Percentiles rank a stretch among this genome's conserved stretches.
These are phyloP conservation scores for Gossypium davidsonii DNA, from an alignment of 441 rosid species.

Conservation along the genomic window DNA sequence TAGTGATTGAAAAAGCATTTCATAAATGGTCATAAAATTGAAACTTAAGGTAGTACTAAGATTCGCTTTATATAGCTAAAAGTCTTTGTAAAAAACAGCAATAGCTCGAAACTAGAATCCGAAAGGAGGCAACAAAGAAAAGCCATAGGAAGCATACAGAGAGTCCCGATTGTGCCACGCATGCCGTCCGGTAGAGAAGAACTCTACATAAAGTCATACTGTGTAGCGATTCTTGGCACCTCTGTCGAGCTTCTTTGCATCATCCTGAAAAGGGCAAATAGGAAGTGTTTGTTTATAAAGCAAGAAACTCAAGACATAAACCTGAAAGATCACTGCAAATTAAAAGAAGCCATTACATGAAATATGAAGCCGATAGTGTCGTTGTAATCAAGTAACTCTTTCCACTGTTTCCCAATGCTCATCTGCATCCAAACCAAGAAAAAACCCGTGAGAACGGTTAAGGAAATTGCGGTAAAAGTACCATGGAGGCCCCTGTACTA, in stretches of 20 bases:
- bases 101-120: background rate
- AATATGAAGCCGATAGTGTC: constrained; percentile 60
- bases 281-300: background rate
- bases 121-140: background rate
- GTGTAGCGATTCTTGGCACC: constrained; percentile 44
- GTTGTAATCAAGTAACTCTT: constrained; percentile 59
- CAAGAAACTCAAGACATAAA: background rate
- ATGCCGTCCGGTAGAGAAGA: background rate
- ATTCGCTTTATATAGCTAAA: background rate
- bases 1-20: background rate
- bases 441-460: background rate
- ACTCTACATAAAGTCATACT: constrained; percentile 9
- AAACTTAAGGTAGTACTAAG: background rate
- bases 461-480: too few relatives aligned
- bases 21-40: background rate
- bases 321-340: background rate
- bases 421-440: constrained; percentile 31
- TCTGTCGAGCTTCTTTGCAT: constrained; percentile 40
- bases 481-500: too few relatives aligned
- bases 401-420: constrained; percentile 92
- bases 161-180: background rate
- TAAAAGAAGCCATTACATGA: constrained; percentile 45
- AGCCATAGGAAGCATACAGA: background rate
- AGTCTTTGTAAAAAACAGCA: background rate
- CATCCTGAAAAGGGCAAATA: constrained; percentile 32